Percentiles rank a stretch among this genome's conserved stretches.
Evolutionary conservation across 176 grass and related monocot genomes (phyloP).

Genomic region (Musa itinerans): DNA sequence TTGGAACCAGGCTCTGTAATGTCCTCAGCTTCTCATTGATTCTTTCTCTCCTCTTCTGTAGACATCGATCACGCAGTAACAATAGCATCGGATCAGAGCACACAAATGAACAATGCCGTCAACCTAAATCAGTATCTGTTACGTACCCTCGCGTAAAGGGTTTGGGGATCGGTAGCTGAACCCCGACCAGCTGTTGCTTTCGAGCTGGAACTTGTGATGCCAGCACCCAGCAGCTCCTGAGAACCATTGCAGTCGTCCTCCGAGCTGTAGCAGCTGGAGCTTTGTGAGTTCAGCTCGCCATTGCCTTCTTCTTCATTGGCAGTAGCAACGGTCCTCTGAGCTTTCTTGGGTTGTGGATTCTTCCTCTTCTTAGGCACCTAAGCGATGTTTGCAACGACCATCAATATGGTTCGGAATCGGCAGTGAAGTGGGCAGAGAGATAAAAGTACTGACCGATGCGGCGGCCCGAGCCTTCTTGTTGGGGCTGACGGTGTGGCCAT

Average conservation of each 20-base stretch:
- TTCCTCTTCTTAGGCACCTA: constrained; percentile 51
- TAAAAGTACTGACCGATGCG: constrained; percentile 27
- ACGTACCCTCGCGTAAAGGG: constrained; percentile 72
- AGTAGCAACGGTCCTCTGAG: not conserved
- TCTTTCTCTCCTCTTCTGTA: constrained; percentile 72
- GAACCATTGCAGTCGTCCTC: constrained; percentile 29
- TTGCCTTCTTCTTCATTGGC: constrained; percentile 25
- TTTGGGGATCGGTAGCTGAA: constrained; percentile 50
- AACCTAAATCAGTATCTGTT: not conserved
- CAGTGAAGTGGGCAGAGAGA: not conserved
- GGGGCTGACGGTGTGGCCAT: constrained; percentile 3
- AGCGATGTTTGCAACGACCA: not conserved
- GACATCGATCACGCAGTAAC: constrained; percentile 10
- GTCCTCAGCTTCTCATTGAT: constrained; percentile 74
- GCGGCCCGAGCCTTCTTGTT: constrained; percentile 40
- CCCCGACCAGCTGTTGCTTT: constrained; percentile 28
- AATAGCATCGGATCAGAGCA: constrained; percentile 23
- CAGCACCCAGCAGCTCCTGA: constrained; percentile 24
- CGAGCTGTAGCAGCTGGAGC: constrained; percentile 61
- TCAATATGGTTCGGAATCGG: not conserved
- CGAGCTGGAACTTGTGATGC: constrained; percentile 12
- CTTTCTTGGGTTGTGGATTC: constrained; percentile 27
- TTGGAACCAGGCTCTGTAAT: constrained; percentile 70
- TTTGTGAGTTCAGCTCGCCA: constrained; percentile 30
- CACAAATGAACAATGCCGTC: constrained; percentile 11